Conservation (phyloP, 148 eudicot genomes). For the Cornus controversa region DNA sequence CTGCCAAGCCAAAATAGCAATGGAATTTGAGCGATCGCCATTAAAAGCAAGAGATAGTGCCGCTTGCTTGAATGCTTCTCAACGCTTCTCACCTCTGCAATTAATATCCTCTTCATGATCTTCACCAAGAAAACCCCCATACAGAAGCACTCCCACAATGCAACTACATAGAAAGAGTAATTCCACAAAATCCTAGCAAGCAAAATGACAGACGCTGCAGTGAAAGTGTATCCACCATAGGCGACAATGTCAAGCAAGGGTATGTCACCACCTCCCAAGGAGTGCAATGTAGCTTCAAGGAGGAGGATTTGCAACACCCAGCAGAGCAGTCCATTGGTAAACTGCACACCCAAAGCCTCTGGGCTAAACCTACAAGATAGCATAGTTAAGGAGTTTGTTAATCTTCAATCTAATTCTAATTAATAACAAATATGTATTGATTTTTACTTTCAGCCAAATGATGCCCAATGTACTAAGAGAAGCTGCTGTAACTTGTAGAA, state of each 20-base stretch:
- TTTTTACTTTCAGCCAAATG: neutral
- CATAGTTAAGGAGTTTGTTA: neutral
- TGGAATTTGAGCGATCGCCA: constrained; percentile 7
- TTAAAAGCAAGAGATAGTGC: constrained; percentile 2
- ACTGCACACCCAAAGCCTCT: constrained; percentile 22
- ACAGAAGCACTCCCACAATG: constrained; percentile 19
- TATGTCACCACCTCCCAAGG: constrained; percentile 1
- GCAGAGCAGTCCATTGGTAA: constrained; percentile 18
- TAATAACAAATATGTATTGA: no score
- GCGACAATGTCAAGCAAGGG: constrained; percentile 4
- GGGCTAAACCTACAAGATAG: constrained; percentile 21
- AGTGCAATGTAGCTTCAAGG: constrained; percentile 10
- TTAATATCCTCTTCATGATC: constrained; percentile 29
- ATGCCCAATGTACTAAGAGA: neutral
- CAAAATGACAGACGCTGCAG: neutral
- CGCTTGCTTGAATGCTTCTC: constrained; percentile 6
- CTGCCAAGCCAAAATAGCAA: constrained; percentile 9
- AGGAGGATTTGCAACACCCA: constrained; percentile 21
- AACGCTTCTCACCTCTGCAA: constrained; percentile 11
- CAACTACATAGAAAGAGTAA: constrained; percentile 11
- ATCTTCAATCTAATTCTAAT: neutral
- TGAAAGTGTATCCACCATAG: constrained; percentile 3
- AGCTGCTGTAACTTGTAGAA: no score
- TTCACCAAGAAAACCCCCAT: constrained; percentile 30
- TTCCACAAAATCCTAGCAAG: neutral